Evolutionary conservation across 1,284 basidiomycete genomes (phyloP).

Genomic region (Vanrija pseudolonga): DNA sequence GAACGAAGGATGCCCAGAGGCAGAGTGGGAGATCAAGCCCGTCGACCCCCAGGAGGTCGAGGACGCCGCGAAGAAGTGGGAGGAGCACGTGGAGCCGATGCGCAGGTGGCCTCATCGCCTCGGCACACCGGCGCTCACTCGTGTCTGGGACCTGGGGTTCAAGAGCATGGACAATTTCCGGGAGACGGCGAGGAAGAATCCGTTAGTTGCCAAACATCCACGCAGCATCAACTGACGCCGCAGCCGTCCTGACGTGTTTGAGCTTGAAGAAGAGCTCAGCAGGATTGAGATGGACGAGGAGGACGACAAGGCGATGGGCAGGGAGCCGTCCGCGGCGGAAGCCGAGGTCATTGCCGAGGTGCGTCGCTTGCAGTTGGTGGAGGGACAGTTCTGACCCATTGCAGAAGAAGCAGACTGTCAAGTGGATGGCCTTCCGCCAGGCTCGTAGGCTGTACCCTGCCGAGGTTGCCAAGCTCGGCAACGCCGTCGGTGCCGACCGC

Average conservation of each 20-base stretch:
- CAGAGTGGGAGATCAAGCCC: constrained; percentile 34
- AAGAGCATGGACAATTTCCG: constrained; percentile 34
- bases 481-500: constrained; percentile 16
- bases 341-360: constrained; percentile 34
- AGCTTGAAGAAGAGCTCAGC: constrained; percentile 29
- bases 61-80: constrained; percentile 11
- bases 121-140: constrained; percentile 37
- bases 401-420: constrained; percentile 27
- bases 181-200: background rate
- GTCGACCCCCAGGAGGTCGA: constrained; percentile 17
- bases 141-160: constrained; percentile 33
- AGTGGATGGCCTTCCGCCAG: constrained; percentile 38
- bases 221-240: too few relatives aligned
- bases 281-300: constrained; percentile 35
- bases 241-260: constrained; percentile 7
- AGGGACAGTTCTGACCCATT: background rate
- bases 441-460: constrained; percentile 29
- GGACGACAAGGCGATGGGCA: constrained; percentile 40
- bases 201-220: background rate
- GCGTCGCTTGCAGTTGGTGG: background rate
- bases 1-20: constrained; percentile 42
- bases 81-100: constrained; percentile 22
- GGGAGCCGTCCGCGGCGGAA: constrained; percentile 20
- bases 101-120: constrained; percentile 27
- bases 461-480: constrained; percentile 15